Conservation (phyloP, 768 basidiomycete species). For the Leccinum broughii region DNA sequence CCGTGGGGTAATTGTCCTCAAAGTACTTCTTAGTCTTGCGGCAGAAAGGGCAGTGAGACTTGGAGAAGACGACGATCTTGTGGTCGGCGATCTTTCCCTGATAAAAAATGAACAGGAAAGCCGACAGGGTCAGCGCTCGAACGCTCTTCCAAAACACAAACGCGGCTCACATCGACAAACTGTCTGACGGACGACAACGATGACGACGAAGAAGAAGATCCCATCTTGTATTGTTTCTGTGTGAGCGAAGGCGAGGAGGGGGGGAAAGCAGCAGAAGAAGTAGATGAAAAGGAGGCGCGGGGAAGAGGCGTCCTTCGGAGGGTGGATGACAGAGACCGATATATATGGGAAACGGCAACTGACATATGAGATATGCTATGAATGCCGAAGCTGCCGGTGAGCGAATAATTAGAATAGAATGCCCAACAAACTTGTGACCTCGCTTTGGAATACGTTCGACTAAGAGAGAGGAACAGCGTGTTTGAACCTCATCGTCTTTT, state of each 20-base stretch:
- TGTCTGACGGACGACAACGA: conserved; percentile 32
- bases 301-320: conserved; percentile 6
- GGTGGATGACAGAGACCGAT: conserved; percentile 19
- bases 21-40: conserved; percentile 50
- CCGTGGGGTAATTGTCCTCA: conserved; percentile 37
- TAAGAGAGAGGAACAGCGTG: not conserved
- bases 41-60: conserved; percentile 57
- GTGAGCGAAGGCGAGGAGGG: conserved; percentile 30
- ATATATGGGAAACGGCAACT: conserved; percentile 21
- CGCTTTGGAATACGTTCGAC: not conserved
- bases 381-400: not conserved
- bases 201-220: not conserved
- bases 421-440: not conserved
- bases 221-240: conserved; percentile 13
- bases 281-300: not conserved
- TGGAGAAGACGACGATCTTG: conserved; percentile 62
- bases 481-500: not conserved
- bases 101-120: conserved; percentile 28
- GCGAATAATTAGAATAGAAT: not conserved
- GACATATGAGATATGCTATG: conserved; percentile 6
- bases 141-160: not conserved
- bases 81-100: conserved; percentile 49
- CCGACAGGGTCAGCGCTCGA: conserved; percentile 34
- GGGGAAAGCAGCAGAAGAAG: conserved; percentile 16
- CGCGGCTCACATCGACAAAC: conserved; percentile 42